Conservation (phyloP, 441 rosid species). For the Lepidium campestre region DNA sequence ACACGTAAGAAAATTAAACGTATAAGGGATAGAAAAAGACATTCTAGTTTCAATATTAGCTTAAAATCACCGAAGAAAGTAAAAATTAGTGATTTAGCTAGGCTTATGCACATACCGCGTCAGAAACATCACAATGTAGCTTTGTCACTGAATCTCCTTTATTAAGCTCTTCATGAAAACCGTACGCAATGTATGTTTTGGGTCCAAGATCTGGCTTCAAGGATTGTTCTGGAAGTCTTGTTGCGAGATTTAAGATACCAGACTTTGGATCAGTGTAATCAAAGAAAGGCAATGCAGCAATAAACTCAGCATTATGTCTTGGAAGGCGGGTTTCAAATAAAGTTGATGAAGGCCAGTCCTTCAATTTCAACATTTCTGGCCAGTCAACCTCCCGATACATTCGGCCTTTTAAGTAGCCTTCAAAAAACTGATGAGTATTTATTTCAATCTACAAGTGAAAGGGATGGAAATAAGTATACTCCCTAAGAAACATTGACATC, state of each 20-base stretch:
- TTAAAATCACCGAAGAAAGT: not conserved
- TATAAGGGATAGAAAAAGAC: not conserved
- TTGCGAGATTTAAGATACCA: slow-evolving; percentile 77
- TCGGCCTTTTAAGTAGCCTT: slow-evolving; percentile 75
- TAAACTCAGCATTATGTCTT: slow-evolving; percentile 82
- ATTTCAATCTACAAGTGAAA: slow-evolving; percentile 57
- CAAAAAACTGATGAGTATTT: slow-evolving; percentile 58
- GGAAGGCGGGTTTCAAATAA: slow-evolving; percentile 78
- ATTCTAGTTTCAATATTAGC: not conserved
- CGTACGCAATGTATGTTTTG: slow-evolving; percentile 88
- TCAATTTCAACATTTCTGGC: slow-evolving; percentile 91
- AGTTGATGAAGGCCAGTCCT: slow-evolving; percentile 95
- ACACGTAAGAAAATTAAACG: not conserved
- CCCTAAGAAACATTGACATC: not conserved
- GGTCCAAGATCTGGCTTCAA: slow-evolving; percentile 94
- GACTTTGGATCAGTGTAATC: slow-evolving; percentile 70
- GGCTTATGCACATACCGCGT: slow-evolving; percentile 50
- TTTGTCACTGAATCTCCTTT: slow-evolving; percentile 92
- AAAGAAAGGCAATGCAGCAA: slow-evolving; percentile 74
- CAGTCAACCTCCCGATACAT: slow-evolving; percentile 36
- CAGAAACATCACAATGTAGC: slow-evolving; percentile 88
- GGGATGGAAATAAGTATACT: not conserved
- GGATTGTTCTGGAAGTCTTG: slow-evolving; percentile 52
- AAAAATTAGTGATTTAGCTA: not conserved
- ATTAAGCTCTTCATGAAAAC: slow-evolving; percentile 61